phyloP scores from a whole-genome alignment of 306 rosid genomes.

The Spatholobus suberectus region DNA sequence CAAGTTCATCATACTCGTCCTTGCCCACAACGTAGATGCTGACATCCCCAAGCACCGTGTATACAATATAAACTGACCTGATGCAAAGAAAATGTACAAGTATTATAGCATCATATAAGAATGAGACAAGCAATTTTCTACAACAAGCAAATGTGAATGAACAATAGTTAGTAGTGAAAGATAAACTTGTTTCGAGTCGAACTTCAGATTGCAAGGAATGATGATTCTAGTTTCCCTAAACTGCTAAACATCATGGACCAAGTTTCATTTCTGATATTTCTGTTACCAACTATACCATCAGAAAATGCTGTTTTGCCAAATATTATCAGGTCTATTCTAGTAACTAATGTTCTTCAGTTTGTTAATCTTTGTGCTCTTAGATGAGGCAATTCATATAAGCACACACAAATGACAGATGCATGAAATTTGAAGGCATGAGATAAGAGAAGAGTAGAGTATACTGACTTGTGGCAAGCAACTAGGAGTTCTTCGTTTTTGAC shows the following conservation, averaged over 20 bases:
- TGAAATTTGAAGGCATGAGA: neutral
- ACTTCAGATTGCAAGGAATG: conserved; percentile 1
- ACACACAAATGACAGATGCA: neutral
- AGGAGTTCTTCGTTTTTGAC: conserved; percentile 91
- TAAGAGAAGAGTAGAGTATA: neutral
- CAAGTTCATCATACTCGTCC: conserved; percentile 91
- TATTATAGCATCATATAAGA: neutral
- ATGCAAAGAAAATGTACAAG: conserved; percentile 22
- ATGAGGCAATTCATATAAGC: conserved; percentile 11
- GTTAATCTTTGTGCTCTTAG: conserved; percentile 17
- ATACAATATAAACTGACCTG: conserved; percentile 97
- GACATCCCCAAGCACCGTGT: conserved; percentile 95
- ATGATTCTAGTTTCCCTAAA: neutral
- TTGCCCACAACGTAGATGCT: conserved; percentile 87
- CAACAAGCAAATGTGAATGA: neutral
- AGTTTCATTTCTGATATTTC: too few relatives aligned
- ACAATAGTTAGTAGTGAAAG: neutral
- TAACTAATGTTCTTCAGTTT: neutral
- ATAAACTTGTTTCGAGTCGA: neutral
- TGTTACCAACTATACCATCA: too few relatives aligned
- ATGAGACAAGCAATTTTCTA: neutral
- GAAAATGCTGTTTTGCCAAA: too few relatives aligned
- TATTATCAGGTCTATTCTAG: conserved; percentile 2
- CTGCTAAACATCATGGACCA: conserved; percentile 21
- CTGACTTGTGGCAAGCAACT: conserved; percentile 96